Percentiles rank a stretch among this genome's conserved stretches.
Evolutionary conservation across 2,329 filamentous ascomycete genomes (phyloP).

Genomic region (Ceratocystis cubensis): DNA sequence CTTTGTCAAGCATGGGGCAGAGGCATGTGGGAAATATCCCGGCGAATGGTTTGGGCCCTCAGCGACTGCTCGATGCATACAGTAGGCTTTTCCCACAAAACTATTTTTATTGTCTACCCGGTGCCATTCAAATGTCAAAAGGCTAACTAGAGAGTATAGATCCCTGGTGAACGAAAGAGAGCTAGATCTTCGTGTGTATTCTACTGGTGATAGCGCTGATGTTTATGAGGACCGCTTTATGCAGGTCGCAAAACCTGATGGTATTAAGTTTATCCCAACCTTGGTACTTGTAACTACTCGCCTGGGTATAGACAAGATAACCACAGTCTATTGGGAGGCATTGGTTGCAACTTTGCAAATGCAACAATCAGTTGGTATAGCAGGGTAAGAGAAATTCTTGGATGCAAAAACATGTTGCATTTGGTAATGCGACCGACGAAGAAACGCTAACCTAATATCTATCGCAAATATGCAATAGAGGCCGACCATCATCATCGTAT

Average conservation of each 20-base stretch:
- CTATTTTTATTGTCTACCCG: too few relatives aligned
- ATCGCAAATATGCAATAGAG: constrained; percentile 39
- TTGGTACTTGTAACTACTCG: constrained; percentile 80
- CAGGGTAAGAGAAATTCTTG: constrained; percentile 50
- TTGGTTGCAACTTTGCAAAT: constrained; percentile 73
- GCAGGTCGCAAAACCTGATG: constrained; percentile 57
- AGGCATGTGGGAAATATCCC: constrained; percentile 81
- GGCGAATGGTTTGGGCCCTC: constrained; percentile 99
- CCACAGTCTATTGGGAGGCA: constrained; percentile 90
- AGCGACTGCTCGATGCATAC: constrained; percentile 84
- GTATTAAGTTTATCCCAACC: constrained; percentile 62
- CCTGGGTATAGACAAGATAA: constrained; percentile 87
- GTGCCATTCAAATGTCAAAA: too few relatives aligned
- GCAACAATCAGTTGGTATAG: constrained; percentile 88
- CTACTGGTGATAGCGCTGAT: constrained; percentile 79
- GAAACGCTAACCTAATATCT: constrained; percentile 7
- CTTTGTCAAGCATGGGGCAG: constrained; percentile 79
- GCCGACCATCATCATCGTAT: constrained; percentile 76
- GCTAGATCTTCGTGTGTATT: constrained; percentile 63
- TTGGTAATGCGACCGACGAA: neutral
- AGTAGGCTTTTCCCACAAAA: constrained; percentile 43
- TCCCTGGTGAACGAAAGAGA: constrained; percentile 58
- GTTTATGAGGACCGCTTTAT: constrained; percentile 86
- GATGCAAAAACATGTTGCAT: too few relatives aligned
- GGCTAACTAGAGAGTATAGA: constrained; percentile 34